Conservation (phyloP, 2,329 filamentous ascomycete genomes). For the Fusarium buxicola region DNA sequence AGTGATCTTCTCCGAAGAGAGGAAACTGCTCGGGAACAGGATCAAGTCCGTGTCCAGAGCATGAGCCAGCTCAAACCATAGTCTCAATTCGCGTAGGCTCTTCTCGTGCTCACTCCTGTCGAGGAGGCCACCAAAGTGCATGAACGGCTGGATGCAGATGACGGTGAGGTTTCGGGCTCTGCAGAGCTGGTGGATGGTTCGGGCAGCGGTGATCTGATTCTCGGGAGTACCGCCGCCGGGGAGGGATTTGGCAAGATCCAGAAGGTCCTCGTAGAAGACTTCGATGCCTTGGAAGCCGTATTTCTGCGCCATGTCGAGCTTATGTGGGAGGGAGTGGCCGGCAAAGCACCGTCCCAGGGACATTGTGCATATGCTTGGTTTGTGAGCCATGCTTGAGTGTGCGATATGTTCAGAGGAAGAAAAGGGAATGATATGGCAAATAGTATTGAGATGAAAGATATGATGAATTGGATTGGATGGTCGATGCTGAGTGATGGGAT, state of each 20-base stretch:
- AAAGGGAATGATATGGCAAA: neutral
- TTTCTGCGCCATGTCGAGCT: conserved; percentile 74
- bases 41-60: conserved; percentile 77
- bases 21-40: conserved; percentile 78
- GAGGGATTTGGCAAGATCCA: conserved; percentile 65
- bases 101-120: conserved; percentile 68
- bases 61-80: conserved; percentile 76
- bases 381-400: conserved; percentile 59
- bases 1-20: conserved; percentile 60
- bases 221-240: conserved; percentile 52
- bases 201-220: conserved; percentile 68
- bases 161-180: conserved; percentile 63
- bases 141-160: conserved; percentile 80
- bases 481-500: neutral
- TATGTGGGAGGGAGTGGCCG: conserved; percentile 74
- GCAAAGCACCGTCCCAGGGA: conserved; percentile 77
- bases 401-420: neutral
- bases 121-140: conserved; percentile 79
- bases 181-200: conserved; percentile 68
- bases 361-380: conserved; percentile 79
- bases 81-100: conserved; percentile 70
- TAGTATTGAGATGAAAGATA: neutral
- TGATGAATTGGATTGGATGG: neutral
- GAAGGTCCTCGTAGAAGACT: conserved; percentile 81
- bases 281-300: conserved; percentile 78